Base-by-base conservation (phyloP, 352 stramenopile genomes). In the Globisporangium spiculum region DNA sequence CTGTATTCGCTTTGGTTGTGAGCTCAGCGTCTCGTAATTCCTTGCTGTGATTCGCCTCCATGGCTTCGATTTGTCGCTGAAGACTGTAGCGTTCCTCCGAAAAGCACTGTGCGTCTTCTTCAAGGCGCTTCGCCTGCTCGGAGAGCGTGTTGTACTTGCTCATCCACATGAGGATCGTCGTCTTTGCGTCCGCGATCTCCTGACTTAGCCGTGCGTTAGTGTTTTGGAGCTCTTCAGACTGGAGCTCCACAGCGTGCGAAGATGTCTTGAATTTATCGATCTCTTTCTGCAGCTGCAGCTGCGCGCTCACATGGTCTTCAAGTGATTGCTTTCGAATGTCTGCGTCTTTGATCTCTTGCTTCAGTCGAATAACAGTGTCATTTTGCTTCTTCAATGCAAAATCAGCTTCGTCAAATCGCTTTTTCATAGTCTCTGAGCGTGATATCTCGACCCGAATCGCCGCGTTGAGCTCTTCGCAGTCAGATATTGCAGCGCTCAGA, bases 131-230 rank as follows among this genome's bases (percentile, higher is more conserved):
- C 7, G 78, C 81, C 1, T 79, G 72, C 50, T 84, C 75, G 7
- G 60, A 67, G 1, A 78, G 38, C 4, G 68, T 63, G 20, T 89
- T 84, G 34, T 79, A 88, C 63, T 89, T 88, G 74, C 67, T 88
- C 78, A 88, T 89, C 83, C 83, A 91, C 79, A 81, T 83, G 5
- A 89, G 62, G n/a, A 90, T 79, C 3, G 81, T 75, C 18, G 83
- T 86, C 63, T 91, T 86, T 1, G 75, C 72, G 24, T 86, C 77
- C 2, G 66, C 60, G n/a, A 91, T 46, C 30, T 91, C 79, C 30
- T 86, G 66, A 2, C 26, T 71, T 2, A 88, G 46, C 50, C 60
- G 56, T 4, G 53, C 60, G 30, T 62, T 64, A 9, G 20, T 34
- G 32, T 34, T 53, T 44, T 68, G 32, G 9, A 64, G 62, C 52